phyloP scores from a whole-genome alignment of 371 early-diverging fungal species.

The Saksenaea vasiformis region DNA sequence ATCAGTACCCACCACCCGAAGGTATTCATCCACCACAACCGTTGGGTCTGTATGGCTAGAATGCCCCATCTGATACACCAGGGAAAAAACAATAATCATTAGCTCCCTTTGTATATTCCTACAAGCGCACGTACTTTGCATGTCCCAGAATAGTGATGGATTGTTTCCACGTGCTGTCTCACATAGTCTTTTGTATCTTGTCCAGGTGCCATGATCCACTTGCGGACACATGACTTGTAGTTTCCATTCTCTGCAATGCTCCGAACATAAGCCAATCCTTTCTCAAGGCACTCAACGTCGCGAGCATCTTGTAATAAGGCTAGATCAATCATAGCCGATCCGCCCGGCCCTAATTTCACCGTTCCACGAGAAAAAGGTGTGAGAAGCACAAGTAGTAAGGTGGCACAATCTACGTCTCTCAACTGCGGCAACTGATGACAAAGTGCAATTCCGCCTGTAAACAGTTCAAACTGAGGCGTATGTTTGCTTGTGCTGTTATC shows the following conservation, averaged over 20 bases:
- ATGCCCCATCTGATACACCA: background rate
- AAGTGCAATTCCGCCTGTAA: conserved; percentile 25
- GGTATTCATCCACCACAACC: conserved; percentile 37
- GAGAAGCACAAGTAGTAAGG: conserved; percentile 19
- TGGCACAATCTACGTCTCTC: conserved; percentile 16
- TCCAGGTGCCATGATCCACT: conserved; percentile 19
- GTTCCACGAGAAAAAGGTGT: conserved; percentile 27
- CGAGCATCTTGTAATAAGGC: conserved; percentile 17
- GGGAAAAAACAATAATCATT: background rate
- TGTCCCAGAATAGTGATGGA: conserved; percentile 42
- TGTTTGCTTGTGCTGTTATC: conserved; percentile 20
- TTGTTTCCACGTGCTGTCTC: conserved; percentile 25
- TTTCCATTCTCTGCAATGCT: conserved; percentile 12
- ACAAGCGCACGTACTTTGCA: conserved; percentile 32
- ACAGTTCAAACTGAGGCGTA: conserved; percentile 30
- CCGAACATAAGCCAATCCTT: conserved; percentile 17
- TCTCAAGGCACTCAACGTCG: conserved; percentile 21
- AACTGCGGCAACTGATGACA: conserved; percentile 20
- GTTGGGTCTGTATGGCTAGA: conserved; percentile 4
- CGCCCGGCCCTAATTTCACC: conserved; percentile 1
- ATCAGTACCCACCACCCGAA: conserved; percentile 42
- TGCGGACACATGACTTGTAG: conserved; percentile 15
- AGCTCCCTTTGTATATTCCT: background rate
- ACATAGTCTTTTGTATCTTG: conserved; percentile 19
- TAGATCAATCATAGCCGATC: conserved; percentile 11